Conservation (phyloP, 257 asterid genomes). For the Salvia miltiorrhiza region DNA sequence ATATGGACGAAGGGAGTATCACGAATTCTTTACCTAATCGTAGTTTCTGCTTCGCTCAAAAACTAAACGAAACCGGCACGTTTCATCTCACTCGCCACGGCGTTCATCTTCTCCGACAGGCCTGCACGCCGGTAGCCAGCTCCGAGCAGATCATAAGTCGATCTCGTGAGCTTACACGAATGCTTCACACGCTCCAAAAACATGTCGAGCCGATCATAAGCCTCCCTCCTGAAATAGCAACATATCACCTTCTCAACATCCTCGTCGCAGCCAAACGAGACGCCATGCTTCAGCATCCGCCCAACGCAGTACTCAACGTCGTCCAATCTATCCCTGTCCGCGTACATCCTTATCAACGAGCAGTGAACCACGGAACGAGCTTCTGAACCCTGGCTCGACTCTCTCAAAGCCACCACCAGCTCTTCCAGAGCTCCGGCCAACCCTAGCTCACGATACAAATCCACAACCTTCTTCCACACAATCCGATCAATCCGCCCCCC, state of each 20-base stretch:
- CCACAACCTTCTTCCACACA: slow-evolving; percentile 21
- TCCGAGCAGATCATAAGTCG: slow-evolving; percentile 40
- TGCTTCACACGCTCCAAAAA: slow-evolving; percentile 34
- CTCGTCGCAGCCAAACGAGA: slow-evolving; percentile 34
- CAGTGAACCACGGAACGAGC: slow-evolving; percentile 33
- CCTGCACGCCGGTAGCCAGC: slow-evolving; percentile 52
- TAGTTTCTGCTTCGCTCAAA: background rate
- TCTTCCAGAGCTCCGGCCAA: slow-evolving; percentile 39
- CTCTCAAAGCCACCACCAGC: slow-evolving; percentile 19
- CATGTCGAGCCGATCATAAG: slow-evolving; percentile 41
- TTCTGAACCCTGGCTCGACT: slow-evolving; percentile 27
- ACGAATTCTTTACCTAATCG: too few species aligned
- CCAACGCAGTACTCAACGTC: slow-evolving; percentile 49
- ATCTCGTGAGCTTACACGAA: slow-evolving; percentile 30
- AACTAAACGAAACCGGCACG: slow-evolving; percentile 28
- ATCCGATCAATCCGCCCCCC: slow-evolving; percentile 12
- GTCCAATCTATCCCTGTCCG: slow-evolving; percentile 38
- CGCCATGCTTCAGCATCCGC: slow-evolving; percentile 33
- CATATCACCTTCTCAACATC: slow-evolving; percentile 52
- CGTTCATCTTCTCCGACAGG: slow-evolving; percentile 24
- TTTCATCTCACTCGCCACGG: slow-evolving; percentile 40
- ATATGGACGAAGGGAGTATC: too few species aligned
- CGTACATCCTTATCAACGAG: slow-evolving; percentile 32
- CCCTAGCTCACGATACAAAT: slow-evolving; percentile 30
- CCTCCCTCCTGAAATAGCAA: slow-evolving; percentile 43